These are phyloP conservation scores for Clitopilus hobsonii DNA, from an alignment of 768 basidiomycete species.

Conservation along the genomic window DNA sequence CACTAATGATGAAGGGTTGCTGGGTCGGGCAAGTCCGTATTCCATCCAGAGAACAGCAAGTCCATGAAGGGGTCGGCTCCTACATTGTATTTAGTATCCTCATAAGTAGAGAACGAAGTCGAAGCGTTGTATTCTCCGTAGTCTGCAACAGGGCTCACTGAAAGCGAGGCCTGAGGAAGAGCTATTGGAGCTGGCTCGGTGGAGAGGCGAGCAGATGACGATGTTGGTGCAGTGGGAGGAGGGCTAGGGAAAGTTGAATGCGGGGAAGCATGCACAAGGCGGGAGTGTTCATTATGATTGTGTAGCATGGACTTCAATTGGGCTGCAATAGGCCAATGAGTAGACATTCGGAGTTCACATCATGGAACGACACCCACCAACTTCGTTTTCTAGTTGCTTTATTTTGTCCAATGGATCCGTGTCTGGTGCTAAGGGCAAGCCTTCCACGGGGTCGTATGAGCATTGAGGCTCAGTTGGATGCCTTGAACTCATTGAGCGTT, in stretches of 20 bases:
- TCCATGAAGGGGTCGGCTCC: conserved; percentile 54
- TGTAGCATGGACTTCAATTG: conserved; percentile 59
- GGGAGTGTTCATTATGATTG: conserved; percentile 34
- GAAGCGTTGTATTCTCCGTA: not conserved
- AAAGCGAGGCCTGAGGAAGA: conserved; percentile 40
- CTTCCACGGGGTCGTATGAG: conserved; percentile 84
- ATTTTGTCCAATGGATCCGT: conserved; percentile 79
- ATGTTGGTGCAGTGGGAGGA: conserved; percentile 12
- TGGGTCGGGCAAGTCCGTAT: conserved; percentile 79
- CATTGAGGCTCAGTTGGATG: conserved; percentile 86
- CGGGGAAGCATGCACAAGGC: conserved; percentile 13
- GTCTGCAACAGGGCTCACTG: conserved; percentile 25
- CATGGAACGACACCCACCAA: conserved; percentile 41
- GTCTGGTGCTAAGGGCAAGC: conserved; percentile 69
- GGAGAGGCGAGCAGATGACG: conserved; percentile 9
- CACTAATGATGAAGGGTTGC: conserved; percentile 72
- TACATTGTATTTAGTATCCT: not conserved
- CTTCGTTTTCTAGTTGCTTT: conserved; percentile 69
- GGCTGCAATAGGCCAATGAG: conserved; percentile 30
- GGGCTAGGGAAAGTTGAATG: conserved; percentile 35
- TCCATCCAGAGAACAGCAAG: conserved; percentile 76
- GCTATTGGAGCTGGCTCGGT: conserved; percentile 26
- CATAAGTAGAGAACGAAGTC: not conserved
- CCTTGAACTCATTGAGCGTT: conserved; percentile 30
- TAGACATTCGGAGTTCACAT: not conserved